These are phyloP conservation scores for Trichopus zeylanicus DNA, from an alignment of 116 monocot species.

Conservation along the genomic window DNA sequence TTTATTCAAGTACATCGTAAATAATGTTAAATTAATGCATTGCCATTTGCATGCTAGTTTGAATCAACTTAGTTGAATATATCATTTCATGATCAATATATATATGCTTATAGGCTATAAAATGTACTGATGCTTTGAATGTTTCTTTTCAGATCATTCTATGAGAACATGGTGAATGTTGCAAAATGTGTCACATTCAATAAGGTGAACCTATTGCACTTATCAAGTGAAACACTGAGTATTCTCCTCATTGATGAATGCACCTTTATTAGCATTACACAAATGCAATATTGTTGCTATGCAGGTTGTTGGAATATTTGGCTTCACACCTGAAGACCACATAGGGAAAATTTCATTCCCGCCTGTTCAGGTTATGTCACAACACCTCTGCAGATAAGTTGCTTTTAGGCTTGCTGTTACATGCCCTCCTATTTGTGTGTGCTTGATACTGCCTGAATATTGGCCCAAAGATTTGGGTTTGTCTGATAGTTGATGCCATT, in stretches of 20 bases:
- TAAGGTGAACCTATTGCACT: slow-evolving; percentile 44
- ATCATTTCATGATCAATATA: too few species aligned
- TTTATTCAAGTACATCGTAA: too few species aligned
- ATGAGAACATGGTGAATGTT: slow-evolving; percentile 92
- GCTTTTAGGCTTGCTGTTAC: slow-evolving; percentile 2
- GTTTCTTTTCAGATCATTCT: slow-evolving; percentile 65
- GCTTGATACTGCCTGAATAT: neutral
- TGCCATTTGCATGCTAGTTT: too few species aligned
- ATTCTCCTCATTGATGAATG: neutral
- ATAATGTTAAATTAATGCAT: too few species aligned
- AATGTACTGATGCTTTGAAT: neutral
- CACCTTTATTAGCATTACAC: neutral
- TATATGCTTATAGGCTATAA: too few species aligned
- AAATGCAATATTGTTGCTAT: neutral
- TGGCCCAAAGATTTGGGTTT: neutral
- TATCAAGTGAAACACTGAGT: neutral
- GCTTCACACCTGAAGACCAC: slow-evolving; percentile 90
- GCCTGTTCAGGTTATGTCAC: slow-evolving; percentile 59
- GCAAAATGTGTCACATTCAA: slow-evolving; percentile 96
- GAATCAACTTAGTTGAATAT: too few species aligned
- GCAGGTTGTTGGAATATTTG: slow-evolving; percentile 94
- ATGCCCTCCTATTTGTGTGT: neutral
- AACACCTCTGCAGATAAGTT: slow-evolving; percentile 4
- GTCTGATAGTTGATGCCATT: neutral
- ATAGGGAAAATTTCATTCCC: slow-evolving; percentile 94